Conservation (phyloP, 192 early-diverging fungal species). For the Rhizoclosmatium sp. region DNA sequence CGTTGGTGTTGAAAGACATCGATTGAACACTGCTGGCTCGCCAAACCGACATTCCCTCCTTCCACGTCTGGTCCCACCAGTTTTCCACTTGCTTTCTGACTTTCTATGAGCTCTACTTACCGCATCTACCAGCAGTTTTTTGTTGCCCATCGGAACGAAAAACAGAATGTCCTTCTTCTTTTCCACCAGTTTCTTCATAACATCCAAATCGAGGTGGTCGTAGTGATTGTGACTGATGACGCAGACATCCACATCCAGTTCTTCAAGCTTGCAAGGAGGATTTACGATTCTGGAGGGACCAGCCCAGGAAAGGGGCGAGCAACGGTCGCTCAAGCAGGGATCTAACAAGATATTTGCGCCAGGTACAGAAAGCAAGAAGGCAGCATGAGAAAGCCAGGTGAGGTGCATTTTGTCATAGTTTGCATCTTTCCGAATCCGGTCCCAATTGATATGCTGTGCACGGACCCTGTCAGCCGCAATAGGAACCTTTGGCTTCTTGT, state of each 20-base stretch:
- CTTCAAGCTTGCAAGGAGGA: constrained; percentile 66
- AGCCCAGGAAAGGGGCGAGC: constrained; percentile 68
- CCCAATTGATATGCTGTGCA: constrained; percentile 29
- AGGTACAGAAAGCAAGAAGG: constrained; percentile 67
- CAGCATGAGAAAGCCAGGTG: constrained; percentile 67
- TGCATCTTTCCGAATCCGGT: constrained; percentile 25
- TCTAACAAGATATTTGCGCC: constrained; percentile 74
- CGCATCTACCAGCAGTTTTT: constrained; percentile 41
- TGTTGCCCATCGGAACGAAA: constrained; percentile 82
- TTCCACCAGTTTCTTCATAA: constrained; percentile 62
- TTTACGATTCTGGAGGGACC: constrained; percentile 71
- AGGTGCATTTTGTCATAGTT: constrained; percentile 28
- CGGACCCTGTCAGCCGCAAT: constrained; percentile 20
- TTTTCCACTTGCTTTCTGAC: background rate
- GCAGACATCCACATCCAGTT: constrained; percentile 76
- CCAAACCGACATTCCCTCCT: background rate
- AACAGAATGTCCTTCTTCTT: constrained; percentile 54
- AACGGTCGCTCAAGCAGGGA: constrained; percentile 75
- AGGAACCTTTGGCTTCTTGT: constrained; percentile 39
- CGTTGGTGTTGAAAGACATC: no score
- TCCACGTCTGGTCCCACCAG: no score
- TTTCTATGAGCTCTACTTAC: constrained; percentile 44
- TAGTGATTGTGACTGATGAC: constrained; percentile 89
- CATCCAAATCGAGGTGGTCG: constrained; percentile 80
- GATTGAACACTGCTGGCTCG: constrained; percentile 42